phyloP scores from a whole-genome alignment of 306 rosid genomes.

The Hippophae tibetana region DNA sequence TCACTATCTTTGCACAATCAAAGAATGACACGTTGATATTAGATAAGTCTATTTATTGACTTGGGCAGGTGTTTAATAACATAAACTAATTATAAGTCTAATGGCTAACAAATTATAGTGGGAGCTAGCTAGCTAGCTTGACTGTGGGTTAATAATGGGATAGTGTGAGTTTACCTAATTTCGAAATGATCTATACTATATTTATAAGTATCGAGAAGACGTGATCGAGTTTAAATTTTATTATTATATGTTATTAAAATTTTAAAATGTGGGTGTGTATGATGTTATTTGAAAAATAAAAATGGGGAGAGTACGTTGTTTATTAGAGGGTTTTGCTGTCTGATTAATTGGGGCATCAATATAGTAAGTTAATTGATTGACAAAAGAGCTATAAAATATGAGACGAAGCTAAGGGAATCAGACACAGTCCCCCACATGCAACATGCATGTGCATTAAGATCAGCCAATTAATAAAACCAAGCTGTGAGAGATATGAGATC shows the following conservation, averaged over 20 bases:
- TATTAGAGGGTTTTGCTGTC: slow-evolving; percentile 19
- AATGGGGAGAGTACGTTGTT: slow-evolving; percentile 11
- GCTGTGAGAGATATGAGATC: slow-evolving; percentile 1
- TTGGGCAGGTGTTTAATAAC: slow-evolving; percentile 25
- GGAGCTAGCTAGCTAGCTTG: slow-evolving; percentile 21
- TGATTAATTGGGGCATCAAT: slow-evolving; percentile 8
- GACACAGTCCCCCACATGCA: slow-evolving; percentile 52
- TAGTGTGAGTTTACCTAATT: no score
- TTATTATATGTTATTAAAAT: no score
- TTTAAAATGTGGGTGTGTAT: no score
- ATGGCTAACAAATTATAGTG: slow-evolving; percentile 23
- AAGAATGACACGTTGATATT: no score
- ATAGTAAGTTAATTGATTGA: slow-evolving; percentile 4
- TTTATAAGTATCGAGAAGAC: no score
- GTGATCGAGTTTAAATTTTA: no score
- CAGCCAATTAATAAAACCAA: slow-evolving; percentile 33
- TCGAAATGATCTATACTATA: no score
- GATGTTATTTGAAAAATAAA: no score
- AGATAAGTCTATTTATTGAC: background rate
- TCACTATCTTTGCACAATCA: no score
- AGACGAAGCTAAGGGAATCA: slow-evolving; percentile 23
- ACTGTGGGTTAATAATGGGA: slow-evolving; percentile 22
- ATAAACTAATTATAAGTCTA: slow-evolving; percentile 12
- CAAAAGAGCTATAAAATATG: slow-evolving; percentile 27
- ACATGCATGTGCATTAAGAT: slow-evolving; percentile 56